Percentiles rank a stretch among this genome's conserved stretches.
phyloP scores from a whole-genome alignment of 208 protist species.

The Trichomonas gallinae region DNA sequence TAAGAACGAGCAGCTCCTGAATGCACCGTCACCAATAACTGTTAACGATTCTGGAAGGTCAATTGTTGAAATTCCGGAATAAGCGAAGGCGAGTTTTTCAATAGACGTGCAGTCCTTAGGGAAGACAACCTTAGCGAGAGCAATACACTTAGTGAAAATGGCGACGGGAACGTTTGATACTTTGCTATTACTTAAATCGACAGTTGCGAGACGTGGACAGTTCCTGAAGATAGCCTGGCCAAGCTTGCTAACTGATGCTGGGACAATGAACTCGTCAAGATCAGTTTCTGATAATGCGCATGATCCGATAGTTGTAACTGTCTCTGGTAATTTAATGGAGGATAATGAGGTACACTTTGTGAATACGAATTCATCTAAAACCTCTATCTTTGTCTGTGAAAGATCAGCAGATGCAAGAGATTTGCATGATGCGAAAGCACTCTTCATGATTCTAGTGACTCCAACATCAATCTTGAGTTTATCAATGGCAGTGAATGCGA shows the following conservation, averaged over 20 bases:
- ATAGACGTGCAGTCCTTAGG: not conserved
- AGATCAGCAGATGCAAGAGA: not conserved
- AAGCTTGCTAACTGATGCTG: not conserved
- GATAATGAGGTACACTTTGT: not conserved
- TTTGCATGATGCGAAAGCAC: not conserved
- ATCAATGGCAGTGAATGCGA: not conserved
- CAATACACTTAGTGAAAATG: not conserved
- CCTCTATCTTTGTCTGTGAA: not conserved
- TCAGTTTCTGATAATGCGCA: not conserved
- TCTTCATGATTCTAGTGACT: not conserved
- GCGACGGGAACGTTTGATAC: not conserved
- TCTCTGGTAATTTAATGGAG: not conserved
- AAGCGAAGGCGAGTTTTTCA: not conserved
- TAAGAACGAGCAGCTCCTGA: not conserved
- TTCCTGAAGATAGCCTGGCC: not conserved
- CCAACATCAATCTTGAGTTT: not conserved
- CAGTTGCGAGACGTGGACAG: not conserved
- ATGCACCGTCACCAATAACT: not conserved
- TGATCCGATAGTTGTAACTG: not conserved
- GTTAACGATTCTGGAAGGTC: not conserved
- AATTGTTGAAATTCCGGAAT: not conserved
- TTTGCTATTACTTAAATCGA: not conserved
- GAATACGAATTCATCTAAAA: not conserved
- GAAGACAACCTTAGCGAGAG: not conserved
- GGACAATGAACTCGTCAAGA: not conserved